These are phyloP conservation scores for Tetrapyrgos nigripes DNA, from an alignment of 1,284 basidiomycete genomes.

Conservation along the genomic window DNA sequence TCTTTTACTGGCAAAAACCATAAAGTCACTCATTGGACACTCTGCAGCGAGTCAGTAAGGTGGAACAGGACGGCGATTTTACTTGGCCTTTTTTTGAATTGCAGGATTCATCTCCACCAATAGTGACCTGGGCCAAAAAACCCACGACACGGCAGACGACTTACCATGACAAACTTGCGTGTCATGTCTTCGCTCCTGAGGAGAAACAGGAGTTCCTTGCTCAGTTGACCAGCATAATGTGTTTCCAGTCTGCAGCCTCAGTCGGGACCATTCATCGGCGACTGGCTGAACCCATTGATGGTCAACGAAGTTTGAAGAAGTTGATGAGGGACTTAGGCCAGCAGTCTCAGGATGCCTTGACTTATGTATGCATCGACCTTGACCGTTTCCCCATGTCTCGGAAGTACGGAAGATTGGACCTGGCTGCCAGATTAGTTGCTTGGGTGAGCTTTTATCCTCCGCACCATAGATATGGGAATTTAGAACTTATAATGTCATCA, in stretches of 20 bases:
- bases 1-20: background rate
- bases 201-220: background rate
- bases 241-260: background rate
- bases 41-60: background rate
- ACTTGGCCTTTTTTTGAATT: conserved; percentile 2
- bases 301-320: background rate
- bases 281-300: background rate
- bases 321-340: background rate
- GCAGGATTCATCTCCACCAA: background rate
- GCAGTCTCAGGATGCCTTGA: background rate
- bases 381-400: background rate
- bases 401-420: background rate
- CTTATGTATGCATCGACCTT: background rate
- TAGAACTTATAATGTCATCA: background rate
- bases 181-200: background rate
- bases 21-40: background rate
- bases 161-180: background rate
- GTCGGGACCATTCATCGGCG: conserved; percentile 5
- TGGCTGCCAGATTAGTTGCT: background rate
- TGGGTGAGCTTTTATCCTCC: too few relatives aligned
- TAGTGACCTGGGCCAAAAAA: background rate
- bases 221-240: background rate
- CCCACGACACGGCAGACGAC: background rate
- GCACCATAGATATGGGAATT: background rate
- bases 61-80: background rate